Percentiles rank a stretch among this genome's conserved stretches.
phyloP scores from a whole-genome alignment of 2,329 filamentous ascomycete species.

The Colletotrichum sp. region DNA sequence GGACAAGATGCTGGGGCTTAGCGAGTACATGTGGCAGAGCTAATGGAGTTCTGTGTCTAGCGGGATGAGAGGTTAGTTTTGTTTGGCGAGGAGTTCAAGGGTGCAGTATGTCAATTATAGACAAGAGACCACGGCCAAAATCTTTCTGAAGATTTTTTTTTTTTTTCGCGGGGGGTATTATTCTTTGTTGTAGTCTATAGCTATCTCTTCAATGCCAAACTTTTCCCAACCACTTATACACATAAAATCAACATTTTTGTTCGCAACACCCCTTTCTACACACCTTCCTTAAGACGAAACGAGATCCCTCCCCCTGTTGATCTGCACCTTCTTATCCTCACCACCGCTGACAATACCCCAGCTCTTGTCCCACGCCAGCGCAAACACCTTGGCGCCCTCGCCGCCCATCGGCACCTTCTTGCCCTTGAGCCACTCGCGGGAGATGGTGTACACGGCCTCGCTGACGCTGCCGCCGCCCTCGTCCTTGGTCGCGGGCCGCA shows the following conservation, averaged over 20 bases:
- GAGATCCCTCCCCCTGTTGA: slow-evolving; percentile 73
- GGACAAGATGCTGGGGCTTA: slow-evolving; percentile 72
- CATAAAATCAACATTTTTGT: background rate
- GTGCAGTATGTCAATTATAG: background rate
- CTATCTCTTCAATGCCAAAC: slow-evolving; percentile 11
- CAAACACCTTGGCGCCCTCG: slow-evolving; percentile 89
- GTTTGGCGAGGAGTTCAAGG: slow-evolving; percentile 10
- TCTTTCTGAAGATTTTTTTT: background rate
- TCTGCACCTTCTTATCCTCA: slow-evolving; percentile 93
- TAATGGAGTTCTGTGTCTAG: slow-evolving; percentile 21
- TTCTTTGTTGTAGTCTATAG: slow-evolving; percentile 20
- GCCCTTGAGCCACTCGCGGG: slow-evolving; percentile 72
- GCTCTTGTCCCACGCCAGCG: slow-evolving; percentile 82
- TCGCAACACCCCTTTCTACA: background rate
- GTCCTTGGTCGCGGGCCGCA: slow-evolving; percentile 62
- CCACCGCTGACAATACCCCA: slow-evolving; percentile 91
- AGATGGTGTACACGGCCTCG: slow-evolving; percentile 77
- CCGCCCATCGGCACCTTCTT: slow-evolving; percentile 72
- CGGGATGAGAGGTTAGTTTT: background rate
- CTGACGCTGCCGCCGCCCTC: slow-evolving; percentile 69
- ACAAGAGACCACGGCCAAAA: background rate
- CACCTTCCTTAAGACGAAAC: slow-evolving; percentile 36
- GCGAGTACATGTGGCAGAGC: slow-evolving; percentile 74
- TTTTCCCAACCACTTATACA: slow-evolving; percentile 18
- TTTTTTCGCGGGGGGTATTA: slow-evolving; percentile 14